Percentiles rank a stretch among this genome's conserved stretches.
phyloP scores from a whole-genome alignment of 345 rosid species.

The Eucalyptus polybractea region DNA sequence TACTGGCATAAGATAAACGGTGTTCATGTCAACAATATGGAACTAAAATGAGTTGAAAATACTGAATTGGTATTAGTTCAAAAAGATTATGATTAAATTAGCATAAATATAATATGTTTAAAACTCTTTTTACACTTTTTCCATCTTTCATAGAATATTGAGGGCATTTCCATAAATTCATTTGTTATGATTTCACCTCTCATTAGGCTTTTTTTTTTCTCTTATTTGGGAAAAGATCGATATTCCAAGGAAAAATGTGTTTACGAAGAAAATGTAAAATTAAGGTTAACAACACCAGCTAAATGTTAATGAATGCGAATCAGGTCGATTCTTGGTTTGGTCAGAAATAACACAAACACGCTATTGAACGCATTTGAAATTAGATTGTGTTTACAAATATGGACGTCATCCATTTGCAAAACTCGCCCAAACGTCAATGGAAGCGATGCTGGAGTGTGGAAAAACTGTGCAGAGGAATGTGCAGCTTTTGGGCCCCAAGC shows the following conservation, averaged over 20 bases:
- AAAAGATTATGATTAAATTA: no score
- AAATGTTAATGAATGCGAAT: background rate
- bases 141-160: background rate
- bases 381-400: background rate
- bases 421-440: background rate
- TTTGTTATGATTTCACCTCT: background rate
- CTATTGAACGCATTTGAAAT: background rate
- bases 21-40: no score
- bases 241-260: background rate
- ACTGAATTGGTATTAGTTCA: no score
- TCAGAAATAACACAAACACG: background rate
- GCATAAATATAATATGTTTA: no score
- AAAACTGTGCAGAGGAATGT: background rate
- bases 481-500: background rate
- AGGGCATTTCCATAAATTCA: background rate
- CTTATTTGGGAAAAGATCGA: accelerated
- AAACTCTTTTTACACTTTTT: no score
- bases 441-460: background rate
- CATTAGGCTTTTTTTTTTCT: background rate
- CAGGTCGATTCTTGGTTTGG: background rate
- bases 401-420: background rate
- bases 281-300: background rate
- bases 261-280: no score
- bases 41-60: no score
- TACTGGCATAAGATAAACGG: accelerated